Base-by-base conservation (phyloP, 2,329 filamentous ascomycete species). In the Dactylonectria estremocensis region DNA sequence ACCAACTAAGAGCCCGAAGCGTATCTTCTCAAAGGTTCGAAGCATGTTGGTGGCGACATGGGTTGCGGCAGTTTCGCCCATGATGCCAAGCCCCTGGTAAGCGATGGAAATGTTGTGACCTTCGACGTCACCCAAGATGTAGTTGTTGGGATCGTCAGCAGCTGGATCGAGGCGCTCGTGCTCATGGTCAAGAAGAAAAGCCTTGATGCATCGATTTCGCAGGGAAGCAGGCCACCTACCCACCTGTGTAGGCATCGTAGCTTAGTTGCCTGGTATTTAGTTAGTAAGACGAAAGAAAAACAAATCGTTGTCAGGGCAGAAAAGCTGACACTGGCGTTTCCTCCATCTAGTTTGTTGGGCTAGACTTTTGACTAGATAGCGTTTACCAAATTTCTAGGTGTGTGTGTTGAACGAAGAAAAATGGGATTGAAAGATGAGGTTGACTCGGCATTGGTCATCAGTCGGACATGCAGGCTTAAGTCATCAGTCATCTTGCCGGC, bases 1-100 rank as follows among this genome's bases (percentile, higher is more conserved):
- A 10, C 64, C 64, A 5, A 67, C 64, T 59, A 67, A 55, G 1
- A 67, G 18, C 5, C 64, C 64, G 14, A 63, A 33, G 2, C 49
- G 33, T 20, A 53, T n/a, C 9, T 46, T 58, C 2, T 54, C 46
- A 20, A 64, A 64, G 13, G 14, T 64, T 33, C 31, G 48, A 3
- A 35, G 13, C 61, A 64, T 64, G 5, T 59, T 40, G 10, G 2
- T 65, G 3, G 20, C 40, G 7, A 63, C 49, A 0, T 31, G 35
- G 1, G 67, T 46, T 1, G 60, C 55, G 0, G 55, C 11, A 5
- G 20, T 40, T 10, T 7, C 37, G 0, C 67, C 67, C 22, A 45
- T 31, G 20, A n/a, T 22, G 11, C 46, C 60, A 0, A 28, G 7
- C 0, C 55, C 59, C 3, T 61, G 16, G 7, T 31, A 53, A 2